Percentiles rank a stretch among this genome's conserved stretches.
Conservation (phyloP, 805 yeast species). For the Saccharomycopsis schoenii region DNA sequence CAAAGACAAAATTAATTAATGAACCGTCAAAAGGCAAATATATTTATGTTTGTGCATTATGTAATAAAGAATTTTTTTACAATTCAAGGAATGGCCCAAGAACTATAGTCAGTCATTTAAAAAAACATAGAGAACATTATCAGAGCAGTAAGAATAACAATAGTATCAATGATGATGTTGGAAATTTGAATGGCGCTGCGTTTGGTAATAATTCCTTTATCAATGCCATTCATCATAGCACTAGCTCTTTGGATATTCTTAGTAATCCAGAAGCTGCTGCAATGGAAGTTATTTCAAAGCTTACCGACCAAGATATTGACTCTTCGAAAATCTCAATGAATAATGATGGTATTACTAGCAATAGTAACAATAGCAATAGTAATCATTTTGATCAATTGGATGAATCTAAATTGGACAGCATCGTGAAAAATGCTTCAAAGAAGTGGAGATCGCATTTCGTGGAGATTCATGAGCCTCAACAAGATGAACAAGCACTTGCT, state of each 20-base stretch:
- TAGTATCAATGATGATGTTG: neutral
- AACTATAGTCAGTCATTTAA: slow-evolving; percentile 15
- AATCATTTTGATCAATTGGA: neutral
- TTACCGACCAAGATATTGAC: neutral
- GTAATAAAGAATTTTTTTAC: slow-evolving; percentile 15
- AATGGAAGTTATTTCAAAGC: slow-evolving; percentile 3
- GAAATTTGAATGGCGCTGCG: neutral
- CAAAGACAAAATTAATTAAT: slow-evolving; percentile 3
- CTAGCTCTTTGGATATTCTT: neutral
- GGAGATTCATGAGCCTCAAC: neutral
- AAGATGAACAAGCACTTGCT: neutral
- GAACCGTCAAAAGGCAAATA: neutral
- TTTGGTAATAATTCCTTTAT: neutral
- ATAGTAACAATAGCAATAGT: neutral
- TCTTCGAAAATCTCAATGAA: neutral
- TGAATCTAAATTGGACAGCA: slow-evolving; percentile 8
- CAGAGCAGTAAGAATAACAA: neutral
- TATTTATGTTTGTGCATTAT: slow-evolving; percentile 17
- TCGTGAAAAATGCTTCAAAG: slow-evolving; percentile 11
- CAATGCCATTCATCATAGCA: neutral
- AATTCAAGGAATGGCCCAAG: slow-evolving; percentile 17
- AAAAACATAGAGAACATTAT: slow-evolving; percentile 6
- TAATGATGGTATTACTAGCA: neutral
- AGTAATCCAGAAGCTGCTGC: slow-evolving; percentile 9
- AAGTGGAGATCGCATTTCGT: slow-evolving; percentile 15